Evolutionary conservation across 2,329 filamentous ascomycete genomes (phyloP), one percentile per base, ranked within the genome.

Genomic region (Cercospora beticola): DNA sequence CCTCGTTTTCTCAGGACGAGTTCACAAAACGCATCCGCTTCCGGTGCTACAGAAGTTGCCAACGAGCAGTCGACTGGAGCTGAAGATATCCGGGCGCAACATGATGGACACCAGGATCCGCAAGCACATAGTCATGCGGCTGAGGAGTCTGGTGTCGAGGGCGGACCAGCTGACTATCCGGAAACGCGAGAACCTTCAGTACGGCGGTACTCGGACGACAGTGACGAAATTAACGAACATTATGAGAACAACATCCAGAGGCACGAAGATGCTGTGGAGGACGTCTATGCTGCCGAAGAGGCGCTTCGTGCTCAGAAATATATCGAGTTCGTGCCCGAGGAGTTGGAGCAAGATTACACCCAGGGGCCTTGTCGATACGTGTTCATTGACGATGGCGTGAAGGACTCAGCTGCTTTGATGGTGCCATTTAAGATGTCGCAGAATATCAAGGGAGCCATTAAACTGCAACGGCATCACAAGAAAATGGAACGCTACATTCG

Each of bases 381-480:
- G 7, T 5, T 46, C 3, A 54, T 9, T 4, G 43, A 31, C 18
- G 65, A 70, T 49, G 62, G 68, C 2, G 54, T 68, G 2, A 59
- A 52, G 21, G 30, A 65, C 1, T 65, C 49, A 28, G 52, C 54
- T 5, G 43, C 52, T 14, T 54, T 68, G 9, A n/a, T 70, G 3
- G 26, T 70, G 5, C 58, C 66, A 21, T 57, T 16, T 8, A 54
- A 70, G 4, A 46, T 70, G 16, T 66, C 62, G 4, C 40, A 65
- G 23, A 49, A 57, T 5, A 61, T 70, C 18, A 49, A 63, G 14
- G 4, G 56, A 6, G 26, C 59, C 18, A 16, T 57, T 1, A 3
- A 18, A 5, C 2, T 40, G 6, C 62, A 66, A 18, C 58, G 68
- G 16, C 5, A 16, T 9, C 58, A 54, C 12, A 4, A 16, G 12